Base-by-base conservation (phyloP, 164 flowering plant species). In the Platanus orientalis region DNA sequence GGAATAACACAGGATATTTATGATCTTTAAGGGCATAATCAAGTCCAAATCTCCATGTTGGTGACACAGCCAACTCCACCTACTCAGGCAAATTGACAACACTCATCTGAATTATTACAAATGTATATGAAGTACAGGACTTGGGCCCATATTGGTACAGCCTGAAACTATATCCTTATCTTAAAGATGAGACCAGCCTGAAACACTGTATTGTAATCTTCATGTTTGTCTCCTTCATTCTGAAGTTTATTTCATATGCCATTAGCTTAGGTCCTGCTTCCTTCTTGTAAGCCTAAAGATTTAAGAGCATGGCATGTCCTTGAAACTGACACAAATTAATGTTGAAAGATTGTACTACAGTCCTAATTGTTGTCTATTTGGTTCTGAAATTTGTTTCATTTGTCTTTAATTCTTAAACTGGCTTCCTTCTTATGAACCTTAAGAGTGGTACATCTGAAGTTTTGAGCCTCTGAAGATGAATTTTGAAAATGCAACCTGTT, bases 11-110 rank as follows among this genome's bases (percentile, higher is more conserved):
- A 26, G 28, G 6, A 17, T 0, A 13, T n/a, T n/a, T n/a, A n/a
- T n/a, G n/a, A n/a, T n/a, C n/a, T n/a, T n/a, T n/a, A n/a, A n/a
- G n/a, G n/a, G n/a, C n/a, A n/a, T n/a, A n/a, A n/a, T n/a, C n/a
- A n/a, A n/a, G n/a, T n/a, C n/a, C n/a, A n/a, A n/a, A n/a, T n/a
- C n/a, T n/a, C n/a, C n/a, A n/a, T n/a, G n/a, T n/a, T n/a, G n/a
- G n/a, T n/a, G n/a, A n/a, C n/a, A n/a, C n/a, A n/a, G n/a, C n/a
- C 14, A 24, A 12, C n/a, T 4, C 5, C 9, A 39, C 48, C 48
- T 39, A 58, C 61, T 58, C 29, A 39, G 48, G 28, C 13, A 23
- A 36, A 32, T 42, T 58, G 50, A n/a, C 42, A 23, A 27, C 24
- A 42, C 24, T 26, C 62, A 6, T 6, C 17, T n/a, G 17, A 14